Percentiles rank a stretch among this genome's conserved stretches.
Evolutionary conservation across 495 filamentous ascomycete species (phyloP).

Genomic region (Penicillium roqueforti): DNA sequence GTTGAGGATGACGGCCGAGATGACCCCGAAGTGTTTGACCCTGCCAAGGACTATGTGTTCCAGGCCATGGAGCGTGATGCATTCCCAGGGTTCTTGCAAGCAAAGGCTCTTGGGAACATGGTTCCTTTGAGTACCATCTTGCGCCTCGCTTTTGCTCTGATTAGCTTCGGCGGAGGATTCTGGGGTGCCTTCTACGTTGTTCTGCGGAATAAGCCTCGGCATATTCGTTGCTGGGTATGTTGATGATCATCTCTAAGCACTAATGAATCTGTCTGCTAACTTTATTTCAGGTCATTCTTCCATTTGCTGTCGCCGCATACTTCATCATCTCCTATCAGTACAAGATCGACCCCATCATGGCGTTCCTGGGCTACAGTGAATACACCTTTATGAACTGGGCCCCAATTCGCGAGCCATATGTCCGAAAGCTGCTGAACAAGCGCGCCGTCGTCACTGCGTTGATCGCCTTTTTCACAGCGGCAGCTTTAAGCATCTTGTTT

Average conservation of each 20-base stretch:
- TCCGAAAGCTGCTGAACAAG: constrained; percentile 75
- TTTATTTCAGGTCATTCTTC: constrained; percentile 72
- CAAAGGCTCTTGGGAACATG: constrained; percentile 91
- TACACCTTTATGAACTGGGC: constrained; percentile 91
- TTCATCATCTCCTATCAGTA: constrained; percentile 88
- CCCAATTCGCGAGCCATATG: constrained; percentile 80
- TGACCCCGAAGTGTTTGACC: constrained; percentile 95
- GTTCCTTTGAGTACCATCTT: constrained; percentile 82
- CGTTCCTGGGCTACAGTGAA: constrained; percentile 84
- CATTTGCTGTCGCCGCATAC: constrained; percentile 87
- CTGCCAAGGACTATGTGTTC: constrained; percentile 97
- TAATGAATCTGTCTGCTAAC: constrained; percentile 15
- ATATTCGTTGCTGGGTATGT: constrained; percentile 78
- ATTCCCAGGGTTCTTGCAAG: constrained; percentile 91
- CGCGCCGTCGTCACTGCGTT: constrained; percentile 71
- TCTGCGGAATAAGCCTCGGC: constrained; percentile 72
- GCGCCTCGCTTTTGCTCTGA: constrained; percentile 77
- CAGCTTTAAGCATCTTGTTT: constrained; percentile 74
- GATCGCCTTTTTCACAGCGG: constrained; percentile 68
- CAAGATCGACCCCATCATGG: constrained; percentile 85
- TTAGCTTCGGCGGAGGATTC: constrained; percentile 84
- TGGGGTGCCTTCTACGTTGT: constrained; percentile 93
- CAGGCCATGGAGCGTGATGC: constrained; percentile 99
- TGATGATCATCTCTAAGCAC: not conserved
- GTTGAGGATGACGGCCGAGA: constrained; percentile 89